A percentile compares a stretch with the other conserved stretches of the same genome.
These are phyloP conservation scores for Infundibulicybe gibba DNA, from an alignment of 768 basidiomycete species.

Conservation along the genomic window DNA sequence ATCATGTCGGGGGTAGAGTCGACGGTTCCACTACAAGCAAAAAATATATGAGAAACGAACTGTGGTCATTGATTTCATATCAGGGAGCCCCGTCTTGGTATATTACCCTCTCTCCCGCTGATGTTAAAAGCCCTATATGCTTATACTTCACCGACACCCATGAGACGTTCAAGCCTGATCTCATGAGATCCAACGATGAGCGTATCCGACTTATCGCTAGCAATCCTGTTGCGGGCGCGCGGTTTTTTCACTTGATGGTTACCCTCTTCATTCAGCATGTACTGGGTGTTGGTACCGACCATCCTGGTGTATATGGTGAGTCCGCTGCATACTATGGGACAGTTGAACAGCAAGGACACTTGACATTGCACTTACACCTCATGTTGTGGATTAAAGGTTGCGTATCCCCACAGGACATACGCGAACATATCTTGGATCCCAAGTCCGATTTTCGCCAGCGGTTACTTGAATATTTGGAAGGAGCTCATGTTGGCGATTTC, in stretches of 20 bases:
- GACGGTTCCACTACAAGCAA: too few relatives aligned
- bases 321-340: conserved; percentile 25
- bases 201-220: conserved; percentile 6
- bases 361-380: conserved; percentile 33
- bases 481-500: conserved; percentile 14
- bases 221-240: too few relatives aligned
- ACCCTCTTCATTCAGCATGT: too few relatives aligned
- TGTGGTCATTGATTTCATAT: too few relatives aligned
- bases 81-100: too few relatives aligned
- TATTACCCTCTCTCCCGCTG: conserved; percentile 27
- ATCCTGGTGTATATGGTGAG: conserved; percentile 19
- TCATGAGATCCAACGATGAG: conserved; percentile 8
- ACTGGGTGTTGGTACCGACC: conserved; percentile 8
- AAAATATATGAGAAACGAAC: too few relatives aligned
- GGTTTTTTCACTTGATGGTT: too few relatives aligned
- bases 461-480: conserved; percentile 16
- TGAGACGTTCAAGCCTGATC: conserved; percentile 8
- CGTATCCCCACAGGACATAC: conserved; percentile 25
- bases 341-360: conserved; percentile 31
- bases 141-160: conserved; percentile 24
- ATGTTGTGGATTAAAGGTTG: conserved; percentile 27
- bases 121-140: conserved; percentile 24
- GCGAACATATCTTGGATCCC: conserved; percentile 16
- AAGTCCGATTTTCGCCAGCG: conserved; percentile 8
- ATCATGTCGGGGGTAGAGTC: too few relatives aligned